A percentile compares a stretch with the other conserved stretches of the same genome.
Evolutionary conservation across 495 filamentous ascomycete genomes (phyloP).

Genomic region (Cercophora sp.): DNA sequence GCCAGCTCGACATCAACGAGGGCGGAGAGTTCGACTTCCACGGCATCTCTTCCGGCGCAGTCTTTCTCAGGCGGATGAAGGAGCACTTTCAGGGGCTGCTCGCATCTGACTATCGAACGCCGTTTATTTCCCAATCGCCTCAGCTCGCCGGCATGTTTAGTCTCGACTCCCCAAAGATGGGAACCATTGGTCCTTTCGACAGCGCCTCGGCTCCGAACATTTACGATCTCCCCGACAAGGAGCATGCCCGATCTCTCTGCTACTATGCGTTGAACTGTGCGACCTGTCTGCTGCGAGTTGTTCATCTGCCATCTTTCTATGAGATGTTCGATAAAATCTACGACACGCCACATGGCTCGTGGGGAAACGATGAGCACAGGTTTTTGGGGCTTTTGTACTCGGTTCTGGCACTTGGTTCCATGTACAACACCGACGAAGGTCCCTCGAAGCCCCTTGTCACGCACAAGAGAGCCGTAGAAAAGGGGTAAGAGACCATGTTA

Average conservation of each 20-base stretch:
- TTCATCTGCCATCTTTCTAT: slow-evolving; percentile 87
- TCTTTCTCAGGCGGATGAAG: slow-evolving; percentile 79
- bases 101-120: slow-evolving; percentile 47
- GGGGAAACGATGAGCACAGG: slow-evolving; percentile 67
- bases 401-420: slow-evolving; percentile 78
- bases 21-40: slow-evolving; percentile 92
- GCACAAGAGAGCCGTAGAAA: slow-evolving; percentile 70
- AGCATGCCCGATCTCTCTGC: slow-evolving; percentile 64
- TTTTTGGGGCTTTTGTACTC: slow-evolving; percentile 83
- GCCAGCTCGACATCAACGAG: slow-evolving; percentile 87
- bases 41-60: slow-evolving; percentile 85
- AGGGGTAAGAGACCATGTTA: slow-evolving; percentile 56
- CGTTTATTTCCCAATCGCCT: slow-evolving; percentile 44
- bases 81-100: slow-evolving; percentile 71
- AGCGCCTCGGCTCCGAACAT: slow-evolving; percentile 55
- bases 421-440: slow-evolving; percentile 61
- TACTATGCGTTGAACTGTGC: slow-evolving; percentile 78
- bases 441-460: slow-evolving; percentile 25
- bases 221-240: slow-evolving; percentile 67
- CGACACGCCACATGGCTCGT: slow-evolving; percentile 62
- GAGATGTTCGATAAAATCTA: slow-evolving; percentile 75
- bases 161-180: slow-evolving; percentile 70
- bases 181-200: slow-evolving; percentile 52
- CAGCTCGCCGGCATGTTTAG: slow-evolving; percentile 34
- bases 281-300: slow-evolving; percentile 74